Base-by-base conservation (phyloP, 371 early-diverging fungal species). In the Rhizopus arrhizus region DNA sequence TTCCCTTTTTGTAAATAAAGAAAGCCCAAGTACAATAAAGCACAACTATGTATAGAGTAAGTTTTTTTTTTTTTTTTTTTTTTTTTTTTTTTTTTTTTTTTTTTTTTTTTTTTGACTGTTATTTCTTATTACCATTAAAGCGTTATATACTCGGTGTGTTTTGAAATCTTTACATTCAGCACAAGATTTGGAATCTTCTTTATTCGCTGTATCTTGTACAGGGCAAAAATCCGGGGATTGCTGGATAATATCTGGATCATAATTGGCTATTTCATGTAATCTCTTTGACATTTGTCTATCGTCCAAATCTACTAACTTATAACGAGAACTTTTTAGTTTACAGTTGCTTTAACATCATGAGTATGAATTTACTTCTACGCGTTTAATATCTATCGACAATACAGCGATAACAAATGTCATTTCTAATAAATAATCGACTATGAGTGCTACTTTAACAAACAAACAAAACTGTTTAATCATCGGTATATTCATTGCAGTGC, bases 381-480 rank as follows among this genome's bases (percentile, higher is more conserved):
- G 80, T 13, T 85, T 80, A 54, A 89, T 88, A 76, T 91, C 90
- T 62, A 91, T 88, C 0, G 90, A 84, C 16, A 91, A 66, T 35
- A 87, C 81, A 4, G 88, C 82, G 53, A 85, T 75, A 52, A 89
- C 85, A 66, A 91, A 89, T 0, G 89, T 86, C 68, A 89, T 75
- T 65, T 90, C 86, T 56, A 90, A 63, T 13, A 88, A 66, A 60
- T 83, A 90, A 58, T 88, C 89, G 47, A 91, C 85, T 6, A 89
- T 73, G 22, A 91, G 66, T 31, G 88, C 82, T 13, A 88, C 73
- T 15, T 82, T 77, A 0, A 81, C 83, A 63, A 91, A 89, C 8
- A 86, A 68, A 43, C 89, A 89, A 62, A 90, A 91, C 58, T 90
- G 89, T 71, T 83, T 75, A 10, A 91, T 75, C 0, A 87, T 78